Evolutionary conservation across 495 filamentous ascomycete genomes (phyloP).

Genomic region (Penicillium coprophilum): DNA sequence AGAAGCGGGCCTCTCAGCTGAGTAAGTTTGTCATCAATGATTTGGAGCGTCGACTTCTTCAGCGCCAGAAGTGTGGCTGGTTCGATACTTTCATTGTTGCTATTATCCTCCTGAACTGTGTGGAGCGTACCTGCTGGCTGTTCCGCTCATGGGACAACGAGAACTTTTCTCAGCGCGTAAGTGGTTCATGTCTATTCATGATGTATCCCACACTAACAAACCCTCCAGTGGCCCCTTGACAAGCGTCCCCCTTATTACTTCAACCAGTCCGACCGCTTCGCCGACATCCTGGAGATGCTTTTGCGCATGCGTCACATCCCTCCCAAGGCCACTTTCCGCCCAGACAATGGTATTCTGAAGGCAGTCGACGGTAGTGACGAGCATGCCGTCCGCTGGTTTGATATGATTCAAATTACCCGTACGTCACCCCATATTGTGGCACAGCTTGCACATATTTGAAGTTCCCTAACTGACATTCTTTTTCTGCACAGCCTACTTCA

Average conservation of each 20-base stretch:
- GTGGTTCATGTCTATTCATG: conserved; percentile 6
- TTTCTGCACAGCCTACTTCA: conserved; percentile 33
- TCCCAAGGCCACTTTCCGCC: conserved; percentile 55
- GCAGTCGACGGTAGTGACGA: conserved; percentile 54
- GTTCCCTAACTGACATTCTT: conserved; percentile 4
- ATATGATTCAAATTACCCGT: conserved; percentile 60
- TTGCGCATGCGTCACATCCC: conserved; percentile 69
- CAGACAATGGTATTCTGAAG: conserved; percentile 55
- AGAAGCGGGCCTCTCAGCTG: conserved; percentile 65
- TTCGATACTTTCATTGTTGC: conserved; percentile 76
- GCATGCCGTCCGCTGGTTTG: conserved; percentile 57
- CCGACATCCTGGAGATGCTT: conserved; percentile 71
- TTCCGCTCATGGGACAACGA: conserved; percentile 73
- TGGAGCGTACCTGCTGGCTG: conserved; percentile 82
- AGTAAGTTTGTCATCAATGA: conserved; percentile 70
- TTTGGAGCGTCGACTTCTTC: conserved; percentile 70
- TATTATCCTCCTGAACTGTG: conserved; percentile 72
- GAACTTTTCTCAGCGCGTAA: conserved; percentile 43
- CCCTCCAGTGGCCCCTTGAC: conserved; percentile 65
- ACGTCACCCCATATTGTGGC: conserved; percentile 29
- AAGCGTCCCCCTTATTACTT: conserved; percentile 63
- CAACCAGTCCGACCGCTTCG: conserved; percentile 69
- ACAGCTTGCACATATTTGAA: not conserved
- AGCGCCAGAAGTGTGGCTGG: conserved; percentile 66
- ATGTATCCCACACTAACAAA: not conserved